Percentiles rank a stretch among this genome's conserved stretches.
phyloP scores from a whole-genome alignment of 1,284 basidiomycete genomes.

The Rhodotorula sp. region DNA sequence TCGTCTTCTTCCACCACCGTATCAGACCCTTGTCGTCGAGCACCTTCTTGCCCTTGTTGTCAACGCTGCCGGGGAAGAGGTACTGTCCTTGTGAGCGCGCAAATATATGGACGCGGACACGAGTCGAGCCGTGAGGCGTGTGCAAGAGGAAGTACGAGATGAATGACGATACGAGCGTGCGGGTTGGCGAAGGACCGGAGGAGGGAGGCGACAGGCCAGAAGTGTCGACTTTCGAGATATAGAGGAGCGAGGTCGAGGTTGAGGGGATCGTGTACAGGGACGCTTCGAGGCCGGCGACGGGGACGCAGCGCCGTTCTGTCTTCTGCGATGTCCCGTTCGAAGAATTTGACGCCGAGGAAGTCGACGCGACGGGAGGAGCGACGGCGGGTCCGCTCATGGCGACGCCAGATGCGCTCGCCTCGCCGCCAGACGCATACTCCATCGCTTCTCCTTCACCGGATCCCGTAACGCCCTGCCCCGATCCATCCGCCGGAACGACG shows the following conservation, averaged over 20 bases:
- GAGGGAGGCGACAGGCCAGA: constrained; percentile 63
- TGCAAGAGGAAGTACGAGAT: constrained; percentile 66
- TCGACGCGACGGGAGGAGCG: neutral
- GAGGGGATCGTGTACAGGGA: constrained; percentile 72
- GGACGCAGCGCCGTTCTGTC: constrained; percentile 52
- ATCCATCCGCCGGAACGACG: constrained; percentile 56
- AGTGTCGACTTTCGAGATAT: constrained; percentile 91
- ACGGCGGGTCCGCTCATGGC: neutral
- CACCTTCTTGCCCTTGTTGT: constrained; percentile 70
- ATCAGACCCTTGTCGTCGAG: constrained; percentile 77
- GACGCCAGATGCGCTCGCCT: neutral
- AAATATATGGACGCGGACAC: constrained; percentile 80
- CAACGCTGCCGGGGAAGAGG: constrained; percentile 85
- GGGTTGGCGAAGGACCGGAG: constrained; percentile 55
- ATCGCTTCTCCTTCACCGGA: no score
- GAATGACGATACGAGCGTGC: constrained; percentile 66
- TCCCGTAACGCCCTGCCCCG: neutral
- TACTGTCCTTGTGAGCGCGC: constrained; percentile 89
- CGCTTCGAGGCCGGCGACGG: constrained; percentile 75
- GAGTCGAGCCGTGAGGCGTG: constrained; percentile 62
- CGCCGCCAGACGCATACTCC: neutral
- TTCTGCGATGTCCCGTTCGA: neutral
- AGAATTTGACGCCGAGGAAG: neutral
- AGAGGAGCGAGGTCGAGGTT: constrained; percentile 71
- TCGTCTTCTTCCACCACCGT: constrained; percentile 84